phyloP scores from a whole-genome alignment of 164 flowering plant genomes.

The Nelumbo lutea region DNA sequence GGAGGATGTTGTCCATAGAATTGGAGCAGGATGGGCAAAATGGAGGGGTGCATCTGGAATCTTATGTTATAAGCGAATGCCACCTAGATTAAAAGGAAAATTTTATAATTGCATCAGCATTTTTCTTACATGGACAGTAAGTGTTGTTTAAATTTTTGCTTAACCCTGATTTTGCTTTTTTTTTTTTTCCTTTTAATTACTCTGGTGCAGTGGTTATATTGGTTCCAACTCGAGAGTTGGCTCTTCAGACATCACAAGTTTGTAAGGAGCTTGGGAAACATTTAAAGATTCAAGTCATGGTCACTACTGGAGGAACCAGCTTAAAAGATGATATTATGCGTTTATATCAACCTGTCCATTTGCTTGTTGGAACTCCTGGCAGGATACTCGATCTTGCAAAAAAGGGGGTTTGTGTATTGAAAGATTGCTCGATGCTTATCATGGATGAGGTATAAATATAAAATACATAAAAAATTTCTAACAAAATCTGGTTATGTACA shows the following conservation, averaged over 20 bases:
- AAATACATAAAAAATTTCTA: not conserved
- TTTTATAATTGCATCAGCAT: too few relatives aligned
- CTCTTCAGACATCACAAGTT: conserved; percentile 98
- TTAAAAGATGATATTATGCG: conserved; percentile 98
- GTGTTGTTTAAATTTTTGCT: too few relatives aligned
- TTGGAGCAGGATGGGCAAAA: too few relatives aligned
- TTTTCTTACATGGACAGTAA: too few relatives aligned
- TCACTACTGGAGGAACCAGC: conserved; percentile 96
- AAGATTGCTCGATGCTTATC: conserved; percentile 83
- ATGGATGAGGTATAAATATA: conserved; percentile 91
- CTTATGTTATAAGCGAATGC: too few relatives aligned
- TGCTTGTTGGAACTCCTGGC: conserved; percentile 98
- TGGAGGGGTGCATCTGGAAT: too few relatives aligned
- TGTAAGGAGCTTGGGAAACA: conserved; percentile 98
- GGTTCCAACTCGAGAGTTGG: conserved; percentile 95
- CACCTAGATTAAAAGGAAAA: too few relatives aligned
- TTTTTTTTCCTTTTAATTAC: not conserved
- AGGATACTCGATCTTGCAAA: conserved; percentile 91
- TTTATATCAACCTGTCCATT: conserved; percentile 92
- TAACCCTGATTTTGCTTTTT: not conserved
- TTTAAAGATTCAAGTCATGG: conserved; percentile 93
- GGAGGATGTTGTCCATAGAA: too few relatives aligned
- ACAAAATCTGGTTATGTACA: not conserved
- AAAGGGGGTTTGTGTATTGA: conserved; percentile 83
- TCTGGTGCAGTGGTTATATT: conserved; percentile 70